phyloP scores from a whole-genome alignment of 192 early-diverging fungal genomes.

The Coemansia sp. region DNA sequence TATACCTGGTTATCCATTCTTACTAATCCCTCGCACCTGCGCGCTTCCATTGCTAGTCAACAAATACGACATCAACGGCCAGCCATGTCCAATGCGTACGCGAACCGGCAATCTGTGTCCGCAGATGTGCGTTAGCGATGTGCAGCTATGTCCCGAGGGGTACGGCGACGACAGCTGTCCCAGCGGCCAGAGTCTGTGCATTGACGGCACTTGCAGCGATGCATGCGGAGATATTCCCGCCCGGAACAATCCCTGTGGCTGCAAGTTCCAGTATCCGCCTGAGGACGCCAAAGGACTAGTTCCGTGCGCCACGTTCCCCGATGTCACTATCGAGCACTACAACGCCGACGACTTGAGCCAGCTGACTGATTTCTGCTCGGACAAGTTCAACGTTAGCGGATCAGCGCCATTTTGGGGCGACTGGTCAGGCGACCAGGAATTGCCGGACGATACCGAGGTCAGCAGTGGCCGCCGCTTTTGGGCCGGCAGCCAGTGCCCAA shows the following conservation, averaged over 20 bases:
- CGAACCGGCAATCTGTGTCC: slow-evolving; percentile 49
- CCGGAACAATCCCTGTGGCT: slow-evolving; percentile 47
- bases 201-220: slow-evolving; percentile 51
- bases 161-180: slow-evolving; percentile 36
- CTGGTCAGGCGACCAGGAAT: slow-evolving; percentile 20
- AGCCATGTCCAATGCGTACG: slow-evolving; percentile 44
- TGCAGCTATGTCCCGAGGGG: slow-evolving; percentile 40
- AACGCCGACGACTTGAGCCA: slow-evolving; percentile 19
- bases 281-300: slow-evolving; percentile 16
- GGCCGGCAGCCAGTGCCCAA: slow-evolving; percentile 39
- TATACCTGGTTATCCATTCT: background rate
- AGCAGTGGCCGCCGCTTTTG: slow-evolving; percentile 31
- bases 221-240: slow-evolving; percentile 32
- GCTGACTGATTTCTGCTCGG: slow-evolving; percentile 29
- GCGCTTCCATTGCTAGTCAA: slow-evolving; percentile 44
- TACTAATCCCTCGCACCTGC: background rate
- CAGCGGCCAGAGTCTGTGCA: slow-evolving; percentile 44
- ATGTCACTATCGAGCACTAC: slow-evolving; percentile 50
- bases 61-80: slow-evolving; percentile 42
- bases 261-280: slow-evolving; percentile 28
- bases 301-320: slow-evolving; percentile 28
- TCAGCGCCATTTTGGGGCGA: slow-evolving; percentile 28
- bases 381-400: slow-evolving; percentile 21
- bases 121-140: slow-evolving; percentile 50
- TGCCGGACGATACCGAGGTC: slow-evolving; percentile 2